Evolutionary conservation across 352 stramenopile species (phyloP).

Genomic region (Phytophthora constricta): DNA sequence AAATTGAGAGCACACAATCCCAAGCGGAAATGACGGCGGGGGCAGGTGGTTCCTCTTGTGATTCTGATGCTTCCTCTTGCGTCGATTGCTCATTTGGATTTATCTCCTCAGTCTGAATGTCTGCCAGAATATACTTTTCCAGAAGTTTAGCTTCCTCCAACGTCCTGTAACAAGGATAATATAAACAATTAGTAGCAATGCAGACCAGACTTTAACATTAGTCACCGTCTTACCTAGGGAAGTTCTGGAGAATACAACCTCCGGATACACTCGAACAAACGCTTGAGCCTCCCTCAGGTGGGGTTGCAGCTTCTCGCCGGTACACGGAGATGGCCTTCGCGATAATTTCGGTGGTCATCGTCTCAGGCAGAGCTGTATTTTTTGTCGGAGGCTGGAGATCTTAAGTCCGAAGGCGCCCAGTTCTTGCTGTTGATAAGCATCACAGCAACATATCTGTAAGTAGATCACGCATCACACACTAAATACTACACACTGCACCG

Average conservation of each 20-base stretch:
- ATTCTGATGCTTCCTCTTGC: conserved; percentile 21
- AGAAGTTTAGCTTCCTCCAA: conserved; percentile 64
- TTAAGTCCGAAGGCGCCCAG: conserved; percentile 60
- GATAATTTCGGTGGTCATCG: conserved; percentile 60
- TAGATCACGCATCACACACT: too few relatives aligned
- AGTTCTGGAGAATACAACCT: conserved; percentile 65
- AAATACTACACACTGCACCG: too few relatives aligned
- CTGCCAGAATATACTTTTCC: conserved; percentile 40
- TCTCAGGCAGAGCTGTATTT: conserved; percentile 52
- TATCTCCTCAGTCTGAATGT: conserved; percentile 10
- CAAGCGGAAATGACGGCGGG: conserved; percentile 23
- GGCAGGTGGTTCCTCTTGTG: conserved; percentile 19
- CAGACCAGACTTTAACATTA: background rate
- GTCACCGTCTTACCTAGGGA: conserved; percentile 43
- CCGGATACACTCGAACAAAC: background rate
- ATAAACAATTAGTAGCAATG: background rate
- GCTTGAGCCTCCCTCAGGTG: background rate
- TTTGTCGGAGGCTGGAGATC: conserved; percentile 46
- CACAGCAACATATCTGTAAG: conserved; percentile 1
- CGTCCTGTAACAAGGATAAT: conserved; percentile 26
- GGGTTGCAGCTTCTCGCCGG: conserved; percentile 17
- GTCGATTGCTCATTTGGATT: background rate
- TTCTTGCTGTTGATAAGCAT: conserved; percentile 42
- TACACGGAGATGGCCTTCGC: conserved; percentile 36
- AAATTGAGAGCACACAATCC: conserved; percentile 39